Evolutionary conservation across 371 early-diverging fungal species (phyloP).

Genomic region (Apophysomyces ossiformis): DNA sequence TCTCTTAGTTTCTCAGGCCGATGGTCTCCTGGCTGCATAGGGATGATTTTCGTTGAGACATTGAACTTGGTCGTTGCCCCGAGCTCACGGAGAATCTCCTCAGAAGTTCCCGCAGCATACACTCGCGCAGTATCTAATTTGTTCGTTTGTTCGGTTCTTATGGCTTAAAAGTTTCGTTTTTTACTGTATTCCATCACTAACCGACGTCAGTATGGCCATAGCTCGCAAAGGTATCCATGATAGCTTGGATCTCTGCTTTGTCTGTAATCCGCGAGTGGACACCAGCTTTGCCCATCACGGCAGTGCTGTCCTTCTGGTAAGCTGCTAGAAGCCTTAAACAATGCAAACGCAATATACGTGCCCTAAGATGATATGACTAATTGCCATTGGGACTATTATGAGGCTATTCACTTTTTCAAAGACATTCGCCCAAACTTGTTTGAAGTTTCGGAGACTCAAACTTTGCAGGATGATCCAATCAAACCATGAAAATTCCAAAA

Average conservation of each 20-base stretch:
- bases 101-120: conserved; percentile 60
- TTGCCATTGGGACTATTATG: neutral
- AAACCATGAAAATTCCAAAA: too few species aligned
- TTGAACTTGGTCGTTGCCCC: conserved; percentile 33
- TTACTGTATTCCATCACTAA: conserved; percentile 11
- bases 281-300: conserved; percentile 4
- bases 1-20: conserved; percentile 50
- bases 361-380: neutral
- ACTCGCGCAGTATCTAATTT: conserved; percentile 33
- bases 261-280: conserved; percentile 42
- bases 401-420: too few species aligned
- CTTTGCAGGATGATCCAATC: too few species aligned
- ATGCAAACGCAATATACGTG: neutral
- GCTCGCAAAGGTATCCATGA: conserved; percentile 44
- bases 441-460: too few species aligned
- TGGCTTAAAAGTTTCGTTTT: neutral
- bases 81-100: conserved; percentile 49
- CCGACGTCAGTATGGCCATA: conserved; percentile 54
- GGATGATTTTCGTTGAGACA: conserved; percentile 65
- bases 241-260: conserved; percentile 29
- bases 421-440: neutral
- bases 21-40: conserved; percentile 56
- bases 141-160: neutral
- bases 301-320: neutral
- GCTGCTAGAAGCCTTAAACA: neutral